Conservation (phyloP, 2,329 filamentous ascomycete species). For the Calcarisporium arbuscula region DNA sequence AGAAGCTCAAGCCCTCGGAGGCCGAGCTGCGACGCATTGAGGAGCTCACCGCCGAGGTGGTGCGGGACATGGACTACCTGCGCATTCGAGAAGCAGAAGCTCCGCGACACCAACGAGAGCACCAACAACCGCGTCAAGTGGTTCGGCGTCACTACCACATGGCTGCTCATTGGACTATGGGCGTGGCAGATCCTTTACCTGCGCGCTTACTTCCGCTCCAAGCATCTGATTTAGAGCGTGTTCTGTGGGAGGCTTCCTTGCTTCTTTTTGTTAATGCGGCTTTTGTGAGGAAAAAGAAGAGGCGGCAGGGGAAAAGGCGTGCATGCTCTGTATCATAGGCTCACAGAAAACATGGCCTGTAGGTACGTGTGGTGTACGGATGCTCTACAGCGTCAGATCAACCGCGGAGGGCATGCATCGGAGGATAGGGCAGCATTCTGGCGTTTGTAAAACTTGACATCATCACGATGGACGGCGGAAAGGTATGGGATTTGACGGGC, state of each 20-base stretch:
- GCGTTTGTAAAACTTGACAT: no score
- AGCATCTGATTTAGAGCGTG: constrained; percentile 31
- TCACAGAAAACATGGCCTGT: no score
- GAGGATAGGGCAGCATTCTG: no score
- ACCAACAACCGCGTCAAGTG: constrained; percentile 98
- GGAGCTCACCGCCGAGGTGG: constrained; percentile 83
- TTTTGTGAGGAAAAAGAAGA: no score
- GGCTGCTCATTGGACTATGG: constrained; percentile 81
- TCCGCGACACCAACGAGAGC: constrained; percentile 98
- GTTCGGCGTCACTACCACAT: constrained; percentile 93
- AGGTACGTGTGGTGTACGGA: no score
- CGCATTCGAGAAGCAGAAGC: constrained; percentile 82
- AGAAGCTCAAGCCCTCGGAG: constrained; percentile 97
- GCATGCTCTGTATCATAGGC: no score
- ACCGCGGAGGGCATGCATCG: no score
- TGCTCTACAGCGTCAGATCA: no score
- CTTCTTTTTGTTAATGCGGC: constrained; percentile 1
- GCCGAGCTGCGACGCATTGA: constrained; percentile 89
- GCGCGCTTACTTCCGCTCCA: constrained; percentile 83
- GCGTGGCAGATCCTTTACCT: constrained; percentile 98
- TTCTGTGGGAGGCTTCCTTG: background rate
- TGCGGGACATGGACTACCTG: constrained; percentile 94
- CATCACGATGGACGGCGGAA: no score
- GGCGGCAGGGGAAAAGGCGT: constrained; percentile 1
- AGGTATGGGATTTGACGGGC: no score